phyloP scores from a whole-genome alignment of 2,329 filamentous ascomycete species.

The Trichothecium sympodiale region DNA sequence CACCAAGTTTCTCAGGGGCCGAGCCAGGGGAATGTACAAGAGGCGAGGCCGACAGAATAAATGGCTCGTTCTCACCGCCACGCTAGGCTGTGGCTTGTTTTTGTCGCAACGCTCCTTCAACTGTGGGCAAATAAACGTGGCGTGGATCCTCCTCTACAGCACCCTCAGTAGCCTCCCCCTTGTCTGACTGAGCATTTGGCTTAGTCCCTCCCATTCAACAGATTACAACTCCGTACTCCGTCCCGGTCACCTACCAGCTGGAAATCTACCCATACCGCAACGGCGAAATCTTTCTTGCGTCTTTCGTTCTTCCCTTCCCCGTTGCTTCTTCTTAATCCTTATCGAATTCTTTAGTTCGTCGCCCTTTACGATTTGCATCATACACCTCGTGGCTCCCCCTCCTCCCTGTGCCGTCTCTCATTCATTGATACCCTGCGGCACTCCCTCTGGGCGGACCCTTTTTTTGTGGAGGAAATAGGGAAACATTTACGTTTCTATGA shows the following conservation, averaged over 20 bases:
- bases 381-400: background rate
- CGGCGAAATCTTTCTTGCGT: too few species aligned
- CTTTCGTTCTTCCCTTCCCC: too few species aligned
- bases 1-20: slow-evolving; percentile 1
- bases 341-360: too few species aligned
- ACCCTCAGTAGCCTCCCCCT: slow-evolving; percentile 2
- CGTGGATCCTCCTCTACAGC: slow-evolving; percentile 7
- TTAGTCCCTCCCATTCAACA: too few species aligned
- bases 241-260: too few species aligned
- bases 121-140: slow-evolving; percentile 3
- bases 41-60: background rate
- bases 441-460: background rate
- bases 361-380: background rate
- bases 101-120: background rate
- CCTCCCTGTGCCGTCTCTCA: background rate
- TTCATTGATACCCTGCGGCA: too few species aligned
- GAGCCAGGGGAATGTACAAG: background rate
- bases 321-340: slow-evolving; percentile 2
- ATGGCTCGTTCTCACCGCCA: background rate
- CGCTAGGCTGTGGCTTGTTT: background rate
- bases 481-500: background rate
- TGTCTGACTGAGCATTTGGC: background rate
- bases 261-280: too few species aligned
- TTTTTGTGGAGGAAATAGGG: background rate
- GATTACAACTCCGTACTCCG: background rate